Evolutionary conservation across 331 rosid species (phyloP), one percentile per base, ranked within the genome.

Genomic region (Stylosanthes scabra): DNA sequence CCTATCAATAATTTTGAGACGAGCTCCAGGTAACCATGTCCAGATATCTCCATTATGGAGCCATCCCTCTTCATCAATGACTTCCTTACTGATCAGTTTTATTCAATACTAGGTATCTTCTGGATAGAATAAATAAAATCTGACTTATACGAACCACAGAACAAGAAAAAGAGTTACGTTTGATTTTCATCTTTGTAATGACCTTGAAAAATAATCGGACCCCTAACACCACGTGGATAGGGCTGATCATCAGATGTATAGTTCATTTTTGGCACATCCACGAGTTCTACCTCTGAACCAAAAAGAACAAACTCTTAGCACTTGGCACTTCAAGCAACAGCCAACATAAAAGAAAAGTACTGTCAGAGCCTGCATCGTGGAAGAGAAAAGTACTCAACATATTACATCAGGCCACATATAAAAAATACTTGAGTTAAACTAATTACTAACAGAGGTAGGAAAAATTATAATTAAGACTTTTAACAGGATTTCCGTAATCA

Each of bases 31-130:
- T 49, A 88, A 59, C 99, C 97, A 92, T 63, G 80, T 68, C 62
- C 99, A 98, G 56, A 92, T 95, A 82, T 95, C 99, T 78, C 99
- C 98, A 0, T 98, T 92, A 64, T 92, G 98, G 74, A 95, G 89
- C 99, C 99, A 95, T 47, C 97, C 98, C 20, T 92, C 98, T 75
- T 90, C 90, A 58, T 95, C 99, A 45, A 90, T 61, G 76, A 89
- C 88, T 76, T 92, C 99, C 77, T 97, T 95, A 96, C 98, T 95
- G 88, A 69, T 39, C 83, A 78, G 65, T 59, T 78, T 41, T 54
- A 74, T 72, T 40, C 70, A 59, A 39, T 15, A 62, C 39, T 78
- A 80, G 73, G 61, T 50, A 67, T 11, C 39, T 67, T 80, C 57
- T 8, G 74, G 12, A 63, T 39, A 77, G 41, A 60, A 63, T 28